Evolutionary conservation across 2,329 filamentous ascomycete genomes (phyloP), one percentile per base, ranked within the genome.

Genomic region (Diplodia sapinea): DNA sequence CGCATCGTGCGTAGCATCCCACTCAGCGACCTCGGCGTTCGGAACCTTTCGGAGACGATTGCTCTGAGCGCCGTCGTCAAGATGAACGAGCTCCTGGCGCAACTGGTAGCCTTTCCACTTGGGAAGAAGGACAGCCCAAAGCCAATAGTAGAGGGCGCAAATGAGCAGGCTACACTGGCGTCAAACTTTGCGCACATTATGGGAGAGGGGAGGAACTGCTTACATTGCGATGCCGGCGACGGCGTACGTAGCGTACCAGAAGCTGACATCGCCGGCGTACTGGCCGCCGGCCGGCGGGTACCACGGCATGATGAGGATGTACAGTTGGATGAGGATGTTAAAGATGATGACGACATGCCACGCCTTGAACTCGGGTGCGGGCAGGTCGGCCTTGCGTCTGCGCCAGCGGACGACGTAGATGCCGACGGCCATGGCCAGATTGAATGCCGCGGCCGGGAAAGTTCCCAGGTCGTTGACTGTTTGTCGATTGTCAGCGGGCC

Each of bases 161-260:
- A 82, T 6, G 3, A 81, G 69, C 43, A 89, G 77, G 49, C 85
- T 87, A 63, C n/a, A 55, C 68, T 29, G 66, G 69, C 49, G 47
- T 61, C 17, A 31, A 23, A 54, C 1, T 23, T 15, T 5, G 3
- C 26, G 3, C 1, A 33, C 57, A 26, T 23, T 23, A 6, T 33
- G 17, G 6, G 17, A 12, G 55, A 26, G 65, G 47, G 55, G 15
- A 17, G 36, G 4, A n/a, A 63, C n/a, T 26, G 85, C 86, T 81
- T 80, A 88, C 86, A 91, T 84, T 26, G 76, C 88, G 68, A 92
- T 83, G 0, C 89, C 89, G 0, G 87, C 84, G 0, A 88, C 85
- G 23, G 85, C 84, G 71, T 92, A 91, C 0, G 89, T 91, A 1
- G 83, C 89, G 70, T 92, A 93, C 86, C 87, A 92, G 76, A 93